phyloP scores from a whole-genome alignment of 2,329 filamentous ascomycete genomes.

The Clarireedia monteithiana region DNA sequence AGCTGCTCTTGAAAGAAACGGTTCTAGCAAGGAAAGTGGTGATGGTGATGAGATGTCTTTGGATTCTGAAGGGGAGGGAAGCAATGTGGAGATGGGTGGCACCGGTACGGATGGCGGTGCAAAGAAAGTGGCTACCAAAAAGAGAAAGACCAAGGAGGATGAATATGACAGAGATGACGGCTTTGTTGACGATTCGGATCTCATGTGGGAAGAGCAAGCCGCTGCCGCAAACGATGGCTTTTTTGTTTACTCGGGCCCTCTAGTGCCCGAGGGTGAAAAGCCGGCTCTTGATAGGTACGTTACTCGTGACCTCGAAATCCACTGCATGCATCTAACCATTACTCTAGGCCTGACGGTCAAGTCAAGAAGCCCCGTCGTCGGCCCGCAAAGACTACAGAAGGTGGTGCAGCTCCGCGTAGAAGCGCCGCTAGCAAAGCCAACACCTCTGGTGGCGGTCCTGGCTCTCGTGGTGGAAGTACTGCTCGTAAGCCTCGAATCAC shows the following conservation, averaged over 20 bases:
- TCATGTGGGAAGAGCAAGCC: constrained; percentile 92
- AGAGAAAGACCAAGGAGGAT: constrained; percentile 72
- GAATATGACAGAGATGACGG: constrained; percentile 78
- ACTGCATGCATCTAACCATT: constrained; percentile 30
- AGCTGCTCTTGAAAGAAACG: constrained; percentile 72
- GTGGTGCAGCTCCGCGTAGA: constrained; percentile 50
- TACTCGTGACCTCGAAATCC: constrained; percentile 1
- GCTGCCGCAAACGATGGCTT: constrained; percentile 93
- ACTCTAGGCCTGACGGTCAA: constrained; percentile 58
- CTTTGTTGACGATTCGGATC: constrained; percentile 87
- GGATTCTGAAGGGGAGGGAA: constrained; percentile 63
- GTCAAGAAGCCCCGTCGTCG: constrained; percentile 52
- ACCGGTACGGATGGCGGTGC: constrained; percentile 53
- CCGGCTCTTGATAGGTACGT: constrained; percentile 44
- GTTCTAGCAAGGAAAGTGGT: constrained; percentile 58
- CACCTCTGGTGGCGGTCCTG: constrained; percentile 37
- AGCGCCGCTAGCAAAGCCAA: constrained; percentile 45
- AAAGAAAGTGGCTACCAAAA: constrained; percentile 56
- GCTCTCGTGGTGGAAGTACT: constrained; percentile 67
- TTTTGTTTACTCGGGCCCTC: constrained; percentile 92
- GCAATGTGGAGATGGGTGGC: constrained; percentile 83
- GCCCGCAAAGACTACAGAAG: constrained; percentile 47
- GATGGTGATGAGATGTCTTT: constrained; percentile 70
- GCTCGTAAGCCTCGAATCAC: constrained; percentile 75
- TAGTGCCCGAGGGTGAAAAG: constrained; percentile 83